Base-by-base conservation (phyloP, 202 grass and related monocot genomes). In the Eragrostis tef region DNA sequence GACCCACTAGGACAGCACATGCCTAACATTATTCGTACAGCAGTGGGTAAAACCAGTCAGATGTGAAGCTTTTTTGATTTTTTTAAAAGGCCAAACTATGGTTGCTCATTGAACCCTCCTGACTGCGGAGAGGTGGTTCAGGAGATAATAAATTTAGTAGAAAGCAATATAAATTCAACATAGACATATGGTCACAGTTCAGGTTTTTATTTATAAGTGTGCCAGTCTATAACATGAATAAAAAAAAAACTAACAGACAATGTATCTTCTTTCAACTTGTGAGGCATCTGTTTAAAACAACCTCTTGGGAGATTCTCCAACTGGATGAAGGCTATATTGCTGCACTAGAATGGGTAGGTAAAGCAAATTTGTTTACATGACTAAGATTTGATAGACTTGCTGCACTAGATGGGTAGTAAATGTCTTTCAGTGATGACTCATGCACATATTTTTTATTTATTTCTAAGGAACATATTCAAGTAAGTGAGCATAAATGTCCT, bases 391-490 rank as follows among this genome's bases (percentile, higher is more conserved):
- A 82, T 73, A 46, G 45, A 54, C 63, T 77, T 59, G 2, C 9
- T 59, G 56, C 56, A 59, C 21, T 59, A 24, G 9, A 64, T 24
- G 48, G 45, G 19, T 42, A 15, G 39, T 24, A 74, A 36, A 52
- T 21, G 48, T 19, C 15, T 71, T 82, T 77, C 11, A 14, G 36
- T 53, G 71, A 76, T 6, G 10, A 4, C 13, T 27, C 26, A 67
- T 3, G 11, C 9, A 51, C 47, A 8, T 58, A 11, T 13, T 79
- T 39, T 20, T 0, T 39, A 39, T 66, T 39, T 54, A 78, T 39
- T 73, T 86, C 29, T 70, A 26, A 46, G 15, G 4, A 25, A 72
- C 42, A 78, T 50, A 65, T 15, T 60, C 59, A 49, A 78, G 62
- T 36, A 74, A 43, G 46, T 75, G 68, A 11, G 24, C 7, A 8